A percentile compares a stretch with the other conserved stretches of the same genome.
phyloP scores from a whole-genome alignment of 306 rosid species.

The Sphenostylis stenocarpa region DNA sequence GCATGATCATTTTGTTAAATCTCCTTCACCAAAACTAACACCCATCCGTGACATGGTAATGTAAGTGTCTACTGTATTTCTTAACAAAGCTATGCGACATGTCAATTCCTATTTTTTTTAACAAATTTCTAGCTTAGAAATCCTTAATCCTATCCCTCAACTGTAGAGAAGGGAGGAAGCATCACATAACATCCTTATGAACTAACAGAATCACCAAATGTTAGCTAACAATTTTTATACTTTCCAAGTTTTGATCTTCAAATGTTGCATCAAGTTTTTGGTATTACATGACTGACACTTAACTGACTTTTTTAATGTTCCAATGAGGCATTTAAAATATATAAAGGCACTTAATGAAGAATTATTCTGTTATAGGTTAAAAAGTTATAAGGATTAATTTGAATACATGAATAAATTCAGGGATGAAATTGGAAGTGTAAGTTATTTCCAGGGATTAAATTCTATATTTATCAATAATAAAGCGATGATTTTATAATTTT shows the following conservation, averaged over 20 bases:
- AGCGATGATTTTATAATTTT: neutral
- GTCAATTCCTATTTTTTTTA: neutral
- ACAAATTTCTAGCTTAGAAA: neutral
- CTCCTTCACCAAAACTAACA: neutral
- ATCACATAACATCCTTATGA: neutral
- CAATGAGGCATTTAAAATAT: neutral
- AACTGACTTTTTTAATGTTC: neutral
- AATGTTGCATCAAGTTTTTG: neutral
- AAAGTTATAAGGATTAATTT: neutral
- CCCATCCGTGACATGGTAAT: neutral
- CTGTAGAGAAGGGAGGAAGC: neutral
- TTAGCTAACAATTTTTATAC: neutral
- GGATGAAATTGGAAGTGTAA: neutral
- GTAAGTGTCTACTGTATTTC: neutral
- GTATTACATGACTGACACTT: neutral
- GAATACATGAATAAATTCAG: neutral
- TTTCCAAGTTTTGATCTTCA: neutral
- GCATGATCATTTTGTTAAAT: neutral
- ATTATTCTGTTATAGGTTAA: neutral
- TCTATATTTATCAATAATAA: neutral
- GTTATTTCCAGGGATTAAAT: neutral
- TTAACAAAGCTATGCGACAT: no score
- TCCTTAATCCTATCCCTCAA: neutral
- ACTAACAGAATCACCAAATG: neutral
- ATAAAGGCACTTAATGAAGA: neutral